phyloP scores from a whole-genome alignment of 345 rosid genomes.

The Eucalyptus melliodora region DNA sequence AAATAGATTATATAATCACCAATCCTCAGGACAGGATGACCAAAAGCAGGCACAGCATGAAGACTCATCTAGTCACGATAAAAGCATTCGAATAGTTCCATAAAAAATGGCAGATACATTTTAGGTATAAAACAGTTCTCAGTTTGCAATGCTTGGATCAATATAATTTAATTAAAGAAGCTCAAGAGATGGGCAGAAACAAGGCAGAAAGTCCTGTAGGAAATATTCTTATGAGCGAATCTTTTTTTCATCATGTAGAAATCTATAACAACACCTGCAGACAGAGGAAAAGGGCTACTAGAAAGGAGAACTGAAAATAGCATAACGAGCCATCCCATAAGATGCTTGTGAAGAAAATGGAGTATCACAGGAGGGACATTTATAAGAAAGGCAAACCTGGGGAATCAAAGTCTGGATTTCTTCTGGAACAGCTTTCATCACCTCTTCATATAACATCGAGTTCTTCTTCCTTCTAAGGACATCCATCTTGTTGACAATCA shows the following conservation, averaged over 20 bases:
- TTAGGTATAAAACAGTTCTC: neutral
- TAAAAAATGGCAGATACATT: neutral
- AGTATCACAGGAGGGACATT: neutral
- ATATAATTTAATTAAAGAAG: neutral
- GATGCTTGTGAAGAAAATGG: neutral
- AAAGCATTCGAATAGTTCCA: neutral
- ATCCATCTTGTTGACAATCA: slow-evolving; percentile 94
- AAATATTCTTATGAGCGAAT: neutral
- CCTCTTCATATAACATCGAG: slow-evolving; percentile 38
- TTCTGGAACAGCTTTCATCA: slow-evolving; percentile 83
- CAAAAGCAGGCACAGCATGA: neutral
- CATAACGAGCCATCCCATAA: neutral
- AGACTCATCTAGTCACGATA: neutral
- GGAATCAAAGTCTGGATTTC: slow-evolving; percentile 94
- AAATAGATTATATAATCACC: neutral
- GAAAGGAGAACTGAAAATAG: neutral
- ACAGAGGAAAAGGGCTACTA: neutral
- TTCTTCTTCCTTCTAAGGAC: slow-evolving; percentile 53
- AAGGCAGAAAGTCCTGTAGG: neutral
- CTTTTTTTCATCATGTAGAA: neutral
- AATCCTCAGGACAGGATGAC: neutral
- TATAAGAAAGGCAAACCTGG: slow-evolving; percentile 39
- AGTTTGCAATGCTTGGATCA: neutral
- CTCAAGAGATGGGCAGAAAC: neutral
- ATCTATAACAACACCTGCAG: neutral